Percentiles rank a stretch among this genome's conserved stretches.
Evolutionary conservation across 257 asterid species (phyloP).

Genomic region (Nicotiana undulata): DNA sequence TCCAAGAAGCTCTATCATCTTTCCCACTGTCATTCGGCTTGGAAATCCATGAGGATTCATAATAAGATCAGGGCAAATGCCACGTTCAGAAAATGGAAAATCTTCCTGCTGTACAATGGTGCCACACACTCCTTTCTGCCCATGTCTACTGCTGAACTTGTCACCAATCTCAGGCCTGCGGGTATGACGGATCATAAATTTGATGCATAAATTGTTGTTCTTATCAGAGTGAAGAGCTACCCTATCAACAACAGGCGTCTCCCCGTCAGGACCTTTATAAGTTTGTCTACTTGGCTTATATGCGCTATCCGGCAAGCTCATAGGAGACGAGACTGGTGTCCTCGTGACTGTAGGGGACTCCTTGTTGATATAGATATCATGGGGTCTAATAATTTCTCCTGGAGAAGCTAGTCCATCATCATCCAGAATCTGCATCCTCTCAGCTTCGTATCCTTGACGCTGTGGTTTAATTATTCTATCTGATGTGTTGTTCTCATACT

Average conservation of each 20-base stretch:
- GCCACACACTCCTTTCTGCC: conserved; percentile 98
- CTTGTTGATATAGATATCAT: conserved; percentile 64
- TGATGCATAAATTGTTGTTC: conserved; percentile 52
- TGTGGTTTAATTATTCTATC: conserved; percentile 67
- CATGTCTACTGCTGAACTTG: conserved; percentile 97
- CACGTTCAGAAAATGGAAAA: conserved; percentile 94
- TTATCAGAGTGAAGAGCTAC: conserved; percentile 72
- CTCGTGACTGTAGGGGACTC: conserved; percentile 52
- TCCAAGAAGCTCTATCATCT: conserved; percentile 96
- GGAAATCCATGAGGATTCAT: conserved; percentile 99
- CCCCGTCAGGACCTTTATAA: conserved; percentile 79
- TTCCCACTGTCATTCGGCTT: conserved; percentile 98
- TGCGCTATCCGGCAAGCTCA: conserved; percentile 44
- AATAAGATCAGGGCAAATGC: conserved; percentile 95
- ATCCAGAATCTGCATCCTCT: conserved; percentile 75
- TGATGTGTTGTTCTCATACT: conserved; percentile 43
- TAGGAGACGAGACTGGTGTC: conserved; percentile 17
- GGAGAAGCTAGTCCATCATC: conserved; percentile 96
- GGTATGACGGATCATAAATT: conserved; percentile 88
- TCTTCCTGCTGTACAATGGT: conserved; percentile 92
- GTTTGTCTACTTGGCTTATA: conserved; percentile 47
- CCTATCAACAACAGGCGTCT: conserved; percentile 70
- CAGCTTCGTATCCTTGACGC: conserved; percentile 47
- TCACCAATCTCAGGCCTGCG: conserved; percentile 99
- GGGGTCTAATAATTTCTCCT: conserved; percentile 70